Evolutionary conservation across 2,329 filamentous ascomycete species (phyloP).

Genomic region (Purpureocillium takamizusanense): DNA sequence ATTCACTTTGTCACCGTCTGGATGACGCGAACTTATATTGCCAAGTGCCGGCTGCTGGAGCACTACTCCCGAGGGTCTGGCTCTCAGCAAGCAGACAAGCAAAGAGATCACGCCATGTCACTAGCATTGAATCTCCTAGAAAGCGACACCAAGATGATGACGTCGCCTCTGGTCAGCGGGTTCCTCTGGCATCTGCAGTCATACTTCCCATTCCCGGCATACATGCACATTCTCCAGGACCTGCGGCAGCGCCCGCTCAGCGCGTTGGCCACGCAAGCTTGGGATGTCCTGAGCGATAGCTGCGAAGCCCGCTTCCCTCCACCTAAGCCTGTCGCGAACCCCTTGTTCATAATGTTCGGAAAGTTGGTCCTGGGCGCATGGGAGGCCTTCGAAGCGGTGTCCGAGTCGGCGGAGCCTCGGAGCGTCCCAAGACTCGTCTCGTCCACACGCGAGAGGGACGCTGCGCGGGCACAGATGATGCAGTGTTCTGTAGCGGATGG

Average conservation of each 20-base stretch:
- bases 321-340: neutral
- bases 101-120: constrained; percentile 18
- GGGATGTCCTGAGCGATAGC: constrained; percentile 22
- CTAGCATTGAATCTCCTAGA: constrained; percentile 25
- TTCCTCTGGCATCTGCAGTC: constrained; percentile 27
- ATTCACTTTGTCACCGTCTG: constrained; percentile 32
- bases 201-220: constrained; percentile 31
- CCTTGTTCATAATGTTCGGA: too few relatives aligned
- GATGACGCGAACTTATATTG: constrained; percentile 30
- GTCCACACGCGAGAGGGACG: too few relatives aligned
- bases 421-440: too few relatives aligned
- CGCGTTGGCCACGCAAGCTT: constrained; percentile 16
- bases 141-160: constrained; percentile 23
- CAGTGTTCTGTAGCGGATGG: too few relatives aligned
- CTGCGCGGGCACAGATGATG: too few relatives aligned
- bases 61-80: constrained; percentile 24
- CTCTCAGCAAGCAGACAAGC: constrained; percentile 13
- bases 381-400: too few relatives aligned
- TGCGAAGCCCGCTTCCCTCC: constrained; percentile 12
- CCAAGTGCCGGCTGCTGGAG: constrained; percentile 40
- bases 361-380: too few relatives aligned
- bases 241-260: constrained; percentile 15
- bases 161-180: constrained; percentile 18
- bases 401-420: too few relatives aligned
- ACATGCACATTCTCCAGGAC: constrained; percentile 27